Base-by-base conservation (phyloP, 306 rosid species). In the Lupinus albus region DNA sequence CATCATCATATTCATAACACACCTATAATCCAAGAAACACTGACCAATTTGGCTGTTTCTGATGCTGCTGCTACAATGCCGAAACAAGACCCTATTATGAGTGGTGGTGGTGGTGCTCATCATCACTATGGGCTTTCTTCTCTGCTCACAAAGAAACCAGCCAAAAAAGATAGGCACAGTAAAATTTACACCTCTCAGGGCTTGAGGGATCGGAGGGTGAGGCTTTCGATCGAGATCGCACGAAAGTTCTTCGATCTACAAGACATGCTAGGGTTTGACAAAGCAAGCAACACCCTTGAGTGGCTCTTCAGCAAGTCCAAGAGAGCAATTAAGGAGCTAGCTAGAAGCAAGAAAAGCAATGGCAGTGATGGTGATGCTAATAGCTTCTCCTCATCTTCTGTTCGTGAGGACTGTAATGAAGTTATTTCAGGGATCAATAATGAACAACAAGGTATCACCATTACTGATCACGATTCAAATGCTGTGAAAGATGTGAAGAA, bases 121-220 rank as follows among this genome's bases (percentile, higher is more conserved):
- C 2, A 54, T 59, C 70, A 67, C 64, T 48, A 59, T 61, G 74
- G 69, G n/a, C 55, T 59, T 62, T 70, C 88, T 6, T 53, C 73
- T 72, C 51, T 78, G 54, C 64, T 70, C 15, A 12, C 72, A 1
- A 78, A 75, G 78, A 85, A 78, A 7, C 46, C 80, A 0, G 25
- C 48, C 10, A 93, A 84, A 83, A 93, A 88, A 69, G 96, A 93
- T 13, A 76, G 90, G 18, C 99, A 93, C 83, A 89, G 97, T 79
- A 93, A 93, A 89, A 93, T 93, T 83, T 77, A 73, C 85, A 93
- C 98, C 14, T 83, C 98, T 2, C 98, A 90, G 64, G 98, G 98
- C 4, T 62, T 88, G 73, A 84, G 98, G 32, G 98, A 93, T 54
- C 72, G 98, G 4, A 78, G 98, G 77, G 98, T 93, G 5, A 86